Percentiles rank a stretch among this genome's conserved stretches.
Evolutionary conservation across 345 rosid genomes (phyloP).

Genomic region (Gossypium ekmanianum): DNA sequence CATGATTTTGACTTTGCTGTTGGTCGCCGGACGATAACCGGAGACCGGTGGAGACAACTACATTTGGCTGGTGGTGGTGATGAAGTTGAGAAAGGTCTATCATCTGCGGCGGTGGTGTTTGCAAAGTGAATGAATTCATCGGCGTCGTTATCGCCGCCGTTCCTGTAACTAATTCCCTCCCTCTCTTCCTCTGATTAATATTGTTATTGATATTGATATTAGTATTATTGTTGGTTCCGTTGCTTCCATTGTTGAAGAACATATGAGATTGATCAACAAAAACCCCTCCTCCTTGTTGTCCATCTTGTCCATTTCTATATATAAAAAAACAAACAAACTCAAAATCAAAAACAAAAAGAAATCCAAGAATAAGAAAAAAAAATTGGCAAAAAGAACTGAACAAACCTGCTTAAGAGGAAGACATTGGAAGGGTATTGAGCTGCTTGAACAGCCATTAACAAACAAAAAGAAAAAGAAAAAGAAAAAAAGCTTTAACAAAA

Average conservation of each 20-base stretch:
- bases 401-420: slow-evolving; percentile 67
- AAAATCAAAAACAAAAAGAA: background rate
- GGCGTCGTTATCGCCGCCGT: slow-evolving; percentile 23
- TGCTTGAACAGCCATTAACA: slow-evolving; percentile 79
- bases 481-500: slow-evolving; percentile 20
- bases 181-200: slow-evolving; percentile 54
- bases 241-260: slow-evolving; percentile 44
- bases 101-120: slow-evolving; percentile 45
- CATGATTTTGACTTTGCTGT: slow-evolving; percentile 22
- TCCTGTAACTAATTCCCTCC: slow-evolving; percentile 37
- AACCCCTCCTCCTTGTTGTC: slow-evolving; percentile 46
- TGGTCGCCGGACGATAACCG: slow-evolving; percentile 59
- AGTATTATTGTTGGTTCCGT: background rate
- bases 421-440: slow-evolving; percentile 83
- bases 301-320: slow-evolving; percentile 66
- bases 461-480: slow-evolving; percentile 8
- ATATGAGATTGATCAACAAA: slow-evolving; percentile 53
- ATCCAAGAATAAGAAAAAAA: background rate
- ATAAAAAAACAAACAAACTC: slow-evolving; percentile 20
- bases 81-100: slow-evolving; percentile 56
- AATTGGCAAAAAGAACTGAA: background rate
- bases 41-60: slow-evolving; percentile 73
- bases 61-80: slow-evolving; percentile 34
- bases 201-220: slow-evolving; percentile 16
- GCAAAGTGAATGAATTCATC: slow-evolving; percentile 35